Evolutionary conservation across 1,139 yeast genomes (phyloP).

Genomic region (Pichia kudriavzevii): DNA sequence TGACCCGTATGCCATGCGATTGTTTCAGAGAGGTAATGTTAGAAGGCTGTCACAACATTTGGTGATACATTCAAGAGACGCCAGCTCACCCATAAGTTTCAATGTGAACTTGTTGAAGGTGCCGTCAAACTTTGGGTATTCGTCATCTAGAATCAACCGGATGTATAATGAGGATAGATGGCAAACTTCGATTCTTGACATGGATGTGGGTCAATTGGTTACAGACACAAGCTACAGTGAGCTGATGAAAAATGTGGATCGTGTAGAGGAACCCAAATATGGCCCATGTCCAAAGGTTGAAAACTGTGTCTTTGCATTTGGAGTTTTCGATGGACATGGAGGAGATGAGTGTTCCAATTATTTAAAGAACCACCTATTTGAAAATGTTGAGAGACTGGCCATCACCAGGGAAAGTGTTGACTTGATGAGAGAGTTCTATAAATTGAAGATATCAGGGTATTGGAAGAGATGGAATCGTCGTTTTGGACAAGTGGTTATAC

Average conservation of each 20-base stretch:
- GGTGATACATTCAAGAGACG: constrained; percentile 14
- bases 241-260: constrained; percentile 1
- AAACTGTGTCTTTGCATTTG: constrained; percentile 49
- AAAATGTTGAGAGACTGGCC: constrained; percentile 44
- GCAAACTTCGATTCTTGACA: constrained; percentile 22
- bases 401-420: constrained; percentile 28
- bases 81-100: constrained; percentile 16
- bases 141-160: constrained; percentile 68
- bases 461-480: constrained; percentile 71
- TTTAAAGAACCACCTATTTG: constrained; percentile 46
- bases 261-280: constrained; percentile 6
- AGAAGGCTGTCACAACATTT: constrained; percentile 21
- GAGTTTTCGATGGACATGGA: constrained; percentile 92
- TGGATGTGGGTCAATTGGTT: constrained; percentile 4
- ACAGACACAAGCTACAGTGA: not conserved
- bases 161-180: constrained; percentile 75
- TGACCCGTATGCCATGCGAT: no score
- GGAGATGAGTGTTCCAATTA: constrained; percentile 67
- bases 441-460: constrained; percentile 67
- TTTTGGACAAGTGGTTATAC: constrained; percentile 14
- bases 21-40: no score
- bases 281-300: constrained; percentile 5
- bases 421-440: constrained; percentile 42
- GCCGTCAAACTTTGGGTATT: constrained; percentile 78
- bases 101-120: constrained; percentile 43